Evolutionary conservation across 805 yeast species (phyloP).

Genomic region (Kregervanrija pseudodelftensis): DNA sequence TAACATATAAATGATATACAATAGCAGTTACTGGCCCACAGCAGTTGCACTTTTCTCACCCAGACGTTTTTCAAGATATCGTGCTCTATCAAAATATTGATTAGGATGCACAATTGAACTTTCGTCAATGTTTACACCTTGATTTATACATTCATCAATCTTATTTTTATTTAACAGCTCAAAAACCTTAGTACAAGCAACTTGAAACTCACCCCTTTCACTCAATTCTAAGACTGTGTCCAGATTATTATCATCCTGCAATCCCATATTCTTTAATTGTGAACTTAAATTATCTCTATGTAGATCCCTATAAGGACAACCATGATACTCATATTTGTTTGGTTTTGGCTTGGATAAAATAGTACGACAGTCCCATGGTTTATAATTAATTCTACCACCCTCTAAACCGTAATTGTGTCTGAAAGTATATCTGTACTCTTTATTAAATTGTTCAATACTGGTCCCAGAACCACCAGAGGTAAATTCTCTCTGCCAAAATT

Average conservation of each 20-base stretch:
- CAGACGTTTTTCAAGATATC: slow-evolving; percentile 41
- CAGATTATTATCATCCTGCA: slow-evolving; percentile 42
- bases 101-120: slow-evolving; percentile 79
- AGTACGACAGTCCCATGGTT: slow-evolving; percentile 78
- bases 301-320: slow-evolving; percentile 87
- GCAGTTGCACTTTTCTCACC: background rate
- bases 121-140: slow-evolving; percentile 41
- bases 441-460: slow-evolving; percentile 69
- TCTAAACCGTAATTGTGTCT: slow-evolving; percentile 88
- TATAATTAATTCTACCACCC: slow-evolving; percentile 80
- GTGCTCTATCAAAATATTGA: slow-evolving; percentile 72
- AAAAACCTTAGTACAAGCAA: slow-evolving; percentile 86
- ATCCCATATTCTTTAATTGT: slow-evolving; percentile 57
- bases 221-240: slow-evolving; percentile 63
- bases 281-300: slow-evolving; percentile 52
- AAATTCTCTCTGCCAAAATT: slow-evolving; percentile 77
- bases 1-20: too few species aligned
- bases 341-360: slow-evolving; percentile 71
- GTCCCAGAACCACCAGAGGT: slow-evolving; percentile 40
- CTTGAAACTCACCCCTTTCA: slow-evolving; percentile 62
- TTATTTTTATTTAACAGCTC: slow-evolving; percentile 56
- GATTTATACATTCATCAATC: slow-evolving; percentile 28
- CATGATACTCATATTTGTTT: slow-evolving; percentile 63
- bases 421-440: slow-evolving; percentile 83
- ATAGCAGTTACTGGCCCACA: background rate